Conservation (phyloP, 2,329 filamentous ascomycete genomes). For the Trichoderma sp. region DNA sequence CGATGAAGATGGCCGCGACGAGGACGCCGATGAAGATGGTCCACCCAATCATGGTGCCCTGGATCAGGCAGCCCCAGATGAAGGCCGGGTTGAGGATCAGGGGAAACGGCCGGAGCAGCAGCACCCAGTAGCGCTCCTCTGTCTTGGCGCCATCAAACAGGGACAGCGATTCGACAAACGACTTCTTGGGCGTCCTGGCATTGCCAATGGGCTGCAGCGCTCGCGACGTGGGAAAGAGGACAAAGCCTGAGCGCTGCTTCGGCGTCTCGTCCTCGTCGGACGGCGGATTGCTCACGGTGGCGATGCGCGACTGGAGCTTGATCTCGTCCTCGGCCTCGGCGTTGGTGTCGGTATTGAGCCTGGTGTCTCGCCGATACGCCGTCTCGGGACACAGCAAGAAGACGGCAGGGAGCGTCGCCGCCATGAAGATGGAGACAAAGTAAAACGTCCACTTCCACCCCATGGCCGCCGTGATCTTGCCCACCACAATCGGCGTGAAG, state of each 20-base stretch:
- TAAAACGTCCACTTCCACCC: slow-evolving; percentile 91
- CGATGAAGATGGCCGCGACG: slow-evolving; percentile 78
- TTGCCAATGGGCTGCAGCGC: slow-evolving; percentile 43
- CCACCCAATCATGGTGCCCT: slow-evolving; percentile 92
- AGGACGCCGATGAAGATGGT: slow-evolving; percentile 89
- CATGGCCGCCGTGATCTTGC: slow-evolving; percentile 75
- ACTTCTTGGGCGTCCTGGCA: slow-evolving; percentile 52
- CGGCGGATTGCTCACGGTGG: slow-evolving; percentile 5
- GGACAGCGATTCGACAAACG: slow-evolving; percentile 62
- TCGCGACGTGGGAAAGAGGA: slow-evolving; percentile 39
- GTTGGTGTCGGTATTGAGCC: slow-evolving; percentile 70
- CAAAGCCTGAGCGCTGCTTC: slow-evolving; percentile 35
- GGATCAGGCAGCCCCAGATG: slow-evolving; percentile 76
- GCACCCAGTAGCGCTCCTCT: slow-evolving; percentile 69
- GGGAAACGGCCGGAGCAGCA: slow-evolving; percentile 74
- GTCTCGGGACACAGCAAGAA: slow-evolving; percentile 85
- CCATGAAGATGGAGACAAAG: slow-evolving; percentile 82
- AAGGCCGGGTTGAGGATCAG: slow-evolving; percentile 84
- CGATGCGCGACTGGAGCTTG: slow-evolving; percentile 21
- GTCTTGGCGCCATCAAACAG: slow-evolving; percentile 83
- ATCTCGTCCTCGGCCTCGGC: slow-evolving; percentile 36
- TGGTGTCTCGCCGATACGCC: slow-evolving; percentile 67
- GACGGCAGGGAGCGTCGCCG: slow-evolving; percentile 67
- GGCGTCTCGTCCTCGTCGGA: slow-evolving; percentile 10
- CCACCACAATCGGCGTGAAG: slow-evolving; percentile 83